phyloP scores from a whole-genome alignment of 192 early-diverging fungal species.

The Lobosporangium transversale region DNA sequence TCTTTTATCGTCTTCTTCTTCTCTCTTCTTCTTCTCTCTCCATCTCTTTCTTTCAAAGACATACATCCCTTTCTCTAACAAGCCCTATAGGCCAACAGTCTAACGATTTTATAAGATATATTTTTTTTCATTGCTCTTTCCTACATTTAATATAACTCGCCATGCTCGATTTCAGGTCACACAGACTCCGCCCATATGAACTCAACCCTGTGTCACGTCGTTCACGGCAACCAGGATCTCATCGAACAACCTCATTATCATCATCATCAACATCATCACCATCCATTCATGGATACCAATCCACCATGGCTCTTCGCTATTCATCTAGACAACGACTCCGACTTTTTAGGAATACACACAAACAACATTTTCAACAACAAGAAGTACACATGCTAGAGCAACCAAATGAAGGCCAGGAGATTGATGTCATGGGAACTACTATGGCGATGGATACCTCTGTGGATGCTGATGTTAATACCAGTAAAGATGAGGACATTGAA shows the following conservation, averaged over 20 bases:
- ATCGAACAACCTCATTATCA: neutral
- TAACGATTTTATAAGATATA: no score
- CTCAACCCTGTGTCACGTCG: conserved; percentile 41
- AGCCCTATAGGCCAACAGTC: no score
- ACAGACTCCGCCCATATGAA: conserved; percentile 40
- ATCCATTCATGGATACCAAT: neutral
- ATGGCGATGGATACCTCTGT: neutral
- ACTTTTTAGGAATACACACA: conserved; percentile 2
- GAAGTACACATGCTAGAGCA: neutral
- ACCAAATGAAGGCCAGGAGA: conserved; percentile 1
- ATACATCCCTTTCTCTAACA: neutral
- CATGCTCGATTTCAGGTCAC: conserved; percentile 49
- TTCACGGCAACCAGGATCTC: neutral
- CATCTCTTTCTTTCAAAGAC: neutral
- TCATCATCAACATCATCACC: neutral
- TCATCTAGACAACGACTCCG: conserved; percentile 7
- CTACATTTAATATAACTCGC: conserved; percentile 1
- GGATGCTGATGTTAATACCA: neutral
- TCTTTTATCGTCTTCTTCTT: conserved; percentile 1
- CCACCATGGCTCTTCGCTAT: conserved; percentile 1
- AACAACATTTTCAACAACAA: neutral
- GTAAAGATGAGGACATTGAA: conserved; percentile 4
- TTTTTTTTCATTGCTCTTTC: no score
- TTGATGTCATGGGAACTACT: no score
- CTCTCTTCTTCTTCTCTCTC: neutral